Evolutionary conservation across 192 early-diverging fungal species (phyloP).

Genomic region (Coemansia erecta): DNA sequence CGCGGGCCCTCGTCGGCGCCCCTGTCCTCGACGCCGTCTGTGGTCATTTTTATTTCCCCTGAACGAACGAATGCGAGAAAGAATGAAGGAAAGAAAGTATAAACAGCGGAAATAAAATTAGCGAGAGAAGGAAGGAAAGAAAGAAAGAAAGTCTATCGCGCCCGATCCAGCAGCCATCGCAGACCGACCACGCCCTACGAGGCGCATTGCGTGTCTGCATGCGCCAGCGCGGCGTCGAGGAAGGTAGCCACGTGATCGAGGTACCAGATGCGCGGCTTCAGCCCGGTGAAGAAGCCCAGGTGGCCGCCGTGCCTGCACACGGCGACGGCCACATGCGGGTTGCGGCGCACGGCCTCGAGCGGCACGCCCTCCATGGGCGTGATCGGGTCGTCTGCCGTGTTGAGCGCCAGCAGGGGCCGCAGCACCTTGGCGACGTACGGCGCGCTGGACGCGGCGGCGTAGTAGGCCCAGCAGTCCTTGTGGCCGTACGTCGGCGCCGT

Average conservation of each 20-base stretch:
- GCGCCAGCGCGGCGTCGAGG: conserved; percentile 8
- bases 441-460: conserved; percentile 59
- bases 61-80: no score
- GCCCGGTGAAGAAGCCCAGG: conserved; percentile 69
- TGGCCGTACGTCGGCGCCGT: conserved; percentile 73
- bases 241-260: conserved; percentile 63
- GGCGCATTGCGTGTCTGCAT: no score
- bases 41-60: no score
- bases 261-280: conserved; percentile 55
- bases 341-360: conserved; percentile 64
- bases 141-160: neutral
- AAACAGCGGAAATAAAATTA: neutral
- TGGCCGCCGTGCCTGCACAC: conserved; percentile 82
- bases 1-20: no score
- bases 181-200: no score
- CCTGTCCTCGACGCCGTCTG: no score
- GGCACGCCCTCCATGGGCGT: conserved; percentile 66
- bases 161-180: no score
- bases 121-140: neutral
- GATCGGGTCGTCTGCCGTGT: conserved; percentile 87
- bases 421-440: conserved; percentile 59
- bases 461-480: conserved; percentile 80
- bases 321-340: conserved; percentile 77
- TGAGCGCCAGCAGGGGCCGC: conserved; percentile 76
- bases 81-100: no score